Evolutionary conservation across 2,329 filamentous ascomycete genomes (phyloP).

Genomic region (Stagonosporopsis cucurbitacearum): DNA sequence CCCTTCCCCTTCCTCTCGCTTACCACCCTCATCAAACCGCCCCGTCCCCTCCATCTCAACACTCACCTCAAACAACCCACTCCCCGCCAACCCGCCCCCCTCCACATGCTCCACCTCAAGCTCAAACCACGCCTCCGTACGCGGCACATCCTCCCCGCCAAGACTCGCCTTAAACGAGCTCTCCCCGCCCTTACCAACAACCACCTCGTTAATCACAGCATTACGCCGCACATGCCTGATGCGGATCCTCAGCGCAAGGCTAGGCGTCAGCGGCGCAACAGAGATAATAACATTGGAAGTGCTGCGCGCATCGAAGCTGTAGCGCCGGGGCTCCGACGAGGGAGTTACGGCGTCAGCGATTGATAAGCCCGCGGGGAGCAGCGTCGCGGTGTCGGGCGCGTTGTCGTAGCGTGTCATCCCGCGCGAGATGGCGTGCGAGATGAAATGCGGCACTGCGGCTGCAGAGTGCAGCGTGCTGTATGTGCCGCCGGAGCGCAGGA

Average conservation of each 20-base stretch:
- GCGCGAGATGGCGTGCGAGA: conserved; percentile 30
- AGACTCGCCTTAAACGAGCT: conserved; percentile 25
- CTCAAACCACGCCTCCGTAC: conserved; percentile 35
- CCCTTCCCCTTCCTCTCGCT: neutral
- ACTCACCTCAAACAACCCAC: conserved; percentile 31
- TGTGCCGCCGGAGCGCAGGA: conserved; percentile 31
- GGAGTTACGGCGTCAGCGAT: conserved; percentile 30
- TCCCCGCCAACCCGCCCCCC: conserved; percentile 20
- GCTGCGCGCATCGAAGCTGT: conserved; percentile 27
- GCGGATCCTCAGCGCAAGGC: conserved; percentile 20
- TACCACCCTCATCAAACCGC: neutral
- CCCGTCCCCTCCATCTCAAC: conserved; percentile 22
- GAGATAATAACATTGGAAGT: conserved; percentile 24
- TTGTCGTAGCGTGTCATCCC: conserved; percentile 33
- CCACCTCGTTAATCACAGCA: conserved; percentile 22
- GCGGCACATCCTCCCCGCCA: conserved; percentile 26
- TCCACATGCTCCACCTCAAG: conserved; percentile 28
- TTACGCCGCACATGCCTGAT: conserved; percentile 29
- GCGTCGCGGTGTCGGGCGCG: conserved; percentile 29
- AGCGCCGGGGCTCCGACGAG: conserved; percentile 25
- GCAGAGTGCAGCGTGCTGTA: conserved; percentile 28
- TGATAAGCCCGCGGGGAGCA: conserved; percentile 25
- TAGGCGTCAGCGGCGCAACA: conserved; percentile 24
- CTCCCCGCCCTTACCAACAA: conserved; percentile 25
- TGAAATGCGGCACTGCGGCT: conserved; percentile 20